Base-by-base conservation (phyloP, 2,329 filamentous ascomycete genomes). In the Didymella glomerata region DNA sequence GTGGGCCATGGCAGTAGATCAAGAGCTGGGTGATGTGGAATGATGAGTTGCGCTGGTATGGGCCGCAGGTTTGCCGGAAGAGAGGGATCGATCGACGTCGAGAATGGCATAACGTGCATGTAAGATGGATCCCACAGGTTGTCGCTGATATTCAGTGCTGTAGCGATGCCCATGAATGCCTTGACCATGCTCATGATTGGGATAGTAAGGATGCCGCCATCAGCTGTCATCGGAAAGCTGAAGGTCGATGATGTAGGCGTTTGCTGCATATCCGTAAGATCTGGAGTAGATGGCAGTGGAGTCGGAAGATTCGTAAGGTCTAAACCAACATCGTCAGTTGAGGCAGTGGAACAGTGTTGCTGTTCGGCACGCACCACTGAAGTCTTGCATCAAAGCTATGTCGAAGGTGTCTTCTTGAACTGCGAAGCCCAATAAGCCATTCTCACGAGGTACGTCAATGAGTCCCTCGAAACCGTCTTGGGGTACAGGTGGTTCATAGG, bases 1-100 rank as follows among this genome's bases (percentile, higher is more conserved):
- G 68, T 75, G 1, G 85, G 84, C 86, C 85, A 88, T 0, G 85
- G 85, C 1, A 88, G 71, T 27, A 87, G 73, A 67, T 88, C 85
- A 11, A 88, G 70, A 13, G 86, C 57, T 1, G 86, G 85, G 63
- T 87, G 85, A 61, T 88, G 85, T 1, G 83, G 81, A 14, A 85
- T 73, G 2, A 77, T 63, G 9, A 79, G 66, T 66, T 87, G 85
- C 0, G 80, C 77, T 10, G 74, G 53, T 0, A 84, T 86, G 13
- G 85, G 85, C 30, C 77, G 81, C 75, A 84, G 82, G 36, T 82
- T 78, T 32, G 50, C 38, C 4, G 68, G 14, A 55, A 71, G 46
- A 13, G 61, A 55, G 16, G 45, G 6, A 14, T 48, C 41, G 16
- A 57, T 28, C 8, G 60, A 60, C 0, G 22, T 57, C 2, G 48